These are phyloP conservation scores for Pythium coloratum DNA, from an alignment of 352 stramenopile genomes.

Conservation along the genomic window DNA sequence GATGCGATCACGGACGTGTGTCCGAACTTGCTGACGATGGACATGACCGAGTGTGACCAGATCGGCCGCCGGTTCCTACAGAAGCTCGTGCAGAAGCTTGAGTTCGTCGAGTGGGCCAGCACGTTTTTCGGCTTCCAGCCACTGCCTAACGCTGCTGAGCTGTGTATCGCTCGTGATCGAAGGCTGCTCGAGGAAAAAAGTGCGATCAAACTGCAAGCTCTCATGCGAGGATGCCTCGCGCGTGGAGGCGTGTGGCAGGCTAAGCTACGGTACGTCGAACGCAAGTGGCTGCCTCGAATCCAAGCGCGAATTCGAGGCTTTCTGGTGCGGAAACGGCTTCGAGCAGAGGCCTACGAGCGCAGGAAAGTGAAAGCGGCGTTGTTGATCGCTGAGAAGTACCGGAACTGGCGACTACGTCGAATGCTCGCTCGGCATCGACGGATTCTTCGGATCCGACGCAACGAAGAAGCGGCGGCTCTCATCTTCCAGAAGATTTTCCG, in stretches of 20 bases:
- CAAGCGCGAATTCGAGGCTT: constrained; percentile 84
- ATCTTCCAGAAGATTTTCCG: constrained; percentile 81
- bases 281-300: constrained; percentile 63
- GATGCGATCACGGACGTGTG: constrained; percentile 55
- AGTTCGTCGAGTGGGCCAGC: constrained; percentile 83
- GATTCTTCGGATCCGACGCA: constrained; percentile 50
- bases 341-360: constrained; percentile 28
- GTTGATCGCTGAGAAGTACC: constrained; percentile 52
- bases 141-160: constrained; percentile 73
- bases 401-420: constrained; percentile 50
- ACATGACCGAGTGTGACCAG: constrained; percentile 75
- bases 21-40: constrained; percentile 80
- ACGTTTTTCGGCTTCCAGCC: constrained; percentile 87
- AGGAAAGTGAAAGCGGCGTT: constrained; percentile 37
- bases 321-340: constrained; percentile 52
- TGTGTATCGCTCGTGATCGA: constrained; percentile 64
- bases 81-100: constrained; percentile 62
- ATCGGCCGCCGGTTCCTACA: constrained; percentile 79
- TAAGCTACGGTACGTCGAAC: constrained; percentile 69
- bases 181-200: constrained; percentile 43
- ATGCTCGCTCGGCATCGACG: constrained; percentile 50
- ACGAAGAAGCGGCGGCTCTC: constrained; percentile 58
- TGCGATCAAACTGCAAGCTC: constrained; percentile 74
- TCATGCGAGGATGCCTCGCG: constrained; percentile 78
- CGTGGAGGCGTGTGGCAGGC: constrained; percentile 71